These are phyloP conservation scores for Nemania sp. DNA, from an alignment of 2,329 filamentous ascomycete genomes.

Conservation along the genomic window DNA sequence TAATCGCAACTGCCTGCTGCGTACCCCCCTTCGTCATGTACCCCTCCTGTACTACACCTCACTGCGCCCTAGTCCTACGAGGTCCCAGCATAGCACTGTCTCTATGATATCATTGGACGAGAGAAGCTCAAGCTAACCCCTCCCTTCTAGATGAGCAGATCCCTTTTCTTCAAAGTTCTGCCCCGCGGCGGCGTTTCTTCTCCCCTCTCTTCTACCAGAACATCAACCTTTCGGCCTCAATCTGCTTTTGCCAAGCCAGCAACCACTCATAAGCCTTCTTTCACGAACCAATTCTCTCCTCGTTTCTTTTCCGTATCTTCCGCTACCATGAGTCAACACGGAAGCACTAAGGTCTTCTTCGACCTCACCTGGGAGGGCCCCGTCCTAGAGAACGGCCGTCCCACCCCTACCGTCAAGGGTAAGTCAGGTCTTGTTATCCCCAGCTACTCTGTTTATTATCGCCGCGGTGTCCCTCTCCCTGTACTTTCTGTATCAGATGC, in stretches of 20 bases:
- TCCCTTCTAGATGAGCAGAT: constrained; percentile 29
- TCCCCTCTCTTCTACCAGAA: constrained; percentile 39
- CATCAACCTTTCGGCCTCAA: constrained; percentile 40
- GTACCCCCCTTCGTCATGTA: constrained; percentile 19
- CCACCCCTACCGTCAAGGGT: constrained; percentile 63
- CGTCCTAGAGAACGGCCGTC: constrained; percentile 61
- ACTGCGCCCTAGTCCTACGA: constrained; percentile 9
- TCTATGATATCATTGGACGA: constrained; percentile 31
- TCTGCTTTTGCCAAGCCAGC: constrained; percentile 39
- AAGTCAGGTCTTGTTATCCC: constrained; percentile 44
- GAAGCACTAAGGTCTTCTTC: constrained; percentile 26
- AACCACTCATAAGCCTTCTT: constrained; percentile 42
- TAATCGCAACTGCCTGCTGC: background rate
- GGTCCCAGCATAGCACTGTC: constrained; percentile 23
- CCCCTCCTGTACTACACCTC: constrained; percentile 21
- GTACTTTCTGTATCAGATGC: background rate
- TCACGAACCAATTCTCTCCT: constrained; percentile 32
- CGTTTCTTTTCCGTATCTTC: constrained; percentile 62
- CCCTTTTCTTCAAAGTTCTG: constrained; percentile 31
- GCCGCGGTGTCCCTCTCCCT: background rate
- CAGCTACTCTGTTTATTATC: constrained; percentile 19
- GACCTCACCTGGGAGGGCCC: constrained; percentile 67
- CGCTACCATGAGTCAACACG: constrained; percentile 33
- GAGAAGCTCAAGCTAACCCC: constrained; percentile 29
- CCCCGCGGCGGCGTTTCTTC: constrained; percentile 31